Evolutionary conservation across 2,329 filamentous ascomycete species (phyloP).

Genomic region (Tympanopsis confertula): DNA sequence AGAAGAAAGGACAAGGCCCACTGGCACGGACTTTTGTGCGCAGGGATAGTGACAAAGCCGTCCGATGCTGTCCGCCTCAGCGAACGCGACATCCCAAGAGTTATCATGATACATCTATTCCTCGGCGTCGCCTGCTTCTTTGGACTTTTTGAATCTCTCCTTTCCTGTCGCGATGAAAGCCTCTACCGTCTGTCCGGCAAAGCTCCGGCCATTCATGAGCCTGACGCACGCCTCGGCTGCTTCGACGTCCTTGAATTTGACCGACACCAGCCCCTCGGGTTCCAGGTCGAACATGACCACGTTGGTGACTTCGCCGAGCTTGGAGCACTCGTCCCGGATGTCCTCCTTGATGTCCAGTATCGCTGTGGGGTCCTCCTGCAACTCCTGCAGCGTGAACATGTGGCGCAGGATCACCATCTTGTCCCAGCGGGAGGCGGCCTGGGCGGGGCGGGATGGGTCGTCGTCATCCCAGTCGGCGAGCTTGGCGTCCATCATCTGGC

Average conservation of each 20-base stretch:
- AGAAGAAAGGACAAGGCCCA: no score
- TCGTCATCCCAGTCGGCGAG: slow-evolving; percentile 59
- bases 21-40: no score
- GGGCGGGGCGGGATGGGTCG: slow-evolving; percentile 25
- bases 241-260: slow-evolving; percentile 43
- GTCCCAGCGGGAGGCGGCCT: slow-evolving; percentile 29
- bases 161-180: slow-evolving; percentile 36
- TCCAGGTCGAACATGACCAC: slow-evolving; percentile 55
- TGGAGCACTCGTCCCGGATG: slow-evolving; percentile 47
- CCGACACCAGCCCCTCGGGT: slow-evolving; percentile 45
- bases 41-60: no score
- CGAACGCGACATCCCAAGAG: slow-evolving; percentile 2
- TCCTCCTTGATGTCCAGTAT: slow-evolving; percentile 54
- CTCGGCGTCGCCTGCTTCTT: slow-evolving; percentile 10
- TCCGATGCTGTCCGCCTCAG: background rate
- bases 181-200: slow-evolving; percentile 32
- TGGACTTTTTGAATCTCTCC: slow-evolving; percentile 39
- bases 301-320: slow-evolving; percentile 50
- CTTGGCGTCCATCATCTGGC: slow-evolving; percentile 46
- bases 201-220: slow-evolving; percentile 39
- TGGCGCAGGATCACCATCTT: slow-evolving; percentile 54
- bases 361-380: slow-evolving; percentile 41
- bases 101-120: slow-evolving; percentile 30
- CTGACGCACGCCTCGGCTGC: slow-evolving; percentile 42
- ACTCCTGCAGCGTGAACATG: slow-evolving; percentile 49